phyloP scores from a whole-genome alignment of 257 asterid genomes.

The Agastache rugosa region DNA sequence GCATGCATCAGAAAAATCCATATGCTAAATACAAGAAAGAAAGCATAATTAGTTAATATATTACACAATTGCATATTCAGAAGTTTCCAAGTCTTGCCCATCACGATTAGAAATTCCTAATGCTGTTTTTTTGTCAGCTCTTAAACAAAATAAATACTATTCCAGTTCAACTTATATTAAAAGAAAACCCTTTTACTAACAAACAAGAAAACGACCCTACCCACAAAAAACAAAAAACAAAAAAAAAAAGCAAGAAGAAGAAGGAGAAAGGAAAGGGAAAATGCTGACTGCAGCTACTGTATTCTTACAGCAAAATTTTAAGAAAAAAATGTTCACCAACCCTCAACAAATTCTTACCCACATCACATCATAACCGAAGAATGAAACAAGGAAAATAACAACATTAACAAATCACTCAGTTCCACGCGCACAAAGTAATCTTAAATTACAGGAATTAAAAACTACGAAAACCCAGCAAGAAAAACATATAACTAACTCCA shows the following conservation, averaged over 20 bases:
- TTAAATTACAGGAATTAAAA: background rate
- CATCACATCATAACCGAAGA: conserved; percentile 39
- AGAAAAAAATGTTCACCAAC: conserved; percentile 16
- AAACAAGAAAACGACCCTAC: conserved; percentile 47
- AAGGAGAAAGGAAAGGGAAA: conserved; percentile 4
- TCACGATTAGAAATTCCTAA: conserved; percentile 26
- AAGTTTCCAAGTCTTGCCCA: conserved; percentile 38
- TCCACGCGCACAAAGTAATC: background rate
- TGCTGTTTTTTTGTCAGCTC: conserved; percentile 32
- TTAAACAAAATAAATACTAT: conserved; percentile 27
- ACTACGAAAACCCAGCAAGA: conserved; percentile 1
- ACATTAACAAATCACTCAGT: background rate
- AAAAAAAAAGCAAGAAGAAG: background rate
- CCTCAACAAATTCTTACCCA: conserved; percentile 34
- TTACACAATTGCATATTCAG: conserved; percentile 8
- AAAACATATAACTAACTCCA: background rate
- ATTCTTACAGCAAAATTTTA: conserved; percentile 17
- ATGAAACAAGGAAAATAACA: background rate
- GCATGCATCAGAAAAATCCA: conserved; percentile 6
- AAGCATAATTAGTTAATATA: background rate
- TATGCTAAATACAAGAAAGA: conserved; percentile 7
- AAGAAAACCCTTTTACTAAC: background rate
- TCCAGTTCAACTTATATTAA: conserved; percentile 28
- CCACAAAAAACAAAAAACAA: background rate
- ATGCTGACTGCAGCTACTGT: conserved; percentile 31